A percentile compares a stretch with the other conserved stretches of the same genome.
These are phyloP conservation scores for Liriodendron chinense DNA, from an alignment of 164 flowering plant species.

Conservation along the genomic window DNA sequence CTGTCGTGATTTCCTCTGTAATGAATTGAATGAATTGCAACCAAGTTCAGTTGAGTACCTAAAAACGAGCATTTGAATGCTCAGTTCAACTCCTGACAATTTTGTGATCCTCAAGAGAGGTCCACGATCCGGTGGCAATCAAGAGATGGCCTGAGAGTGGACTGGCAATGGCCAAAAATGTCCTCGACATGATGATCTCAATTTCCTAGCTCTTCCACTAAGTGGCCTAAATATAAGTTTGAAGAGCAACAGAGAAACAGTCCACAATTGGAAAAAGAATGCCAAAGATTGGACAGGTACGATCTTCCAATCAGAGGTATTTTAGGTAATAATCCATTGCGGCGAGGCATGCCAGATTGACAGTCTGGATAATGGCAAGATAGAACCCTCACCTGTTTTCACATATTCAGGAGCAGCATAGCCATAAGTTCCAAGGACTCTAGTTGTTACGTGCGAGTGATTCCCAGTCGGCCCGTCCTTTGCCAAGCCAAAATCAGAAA, in stretches of 20 bases:
- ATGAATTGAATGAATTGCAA: background rate
- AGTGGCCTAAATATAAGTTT: too few relatives aligned
- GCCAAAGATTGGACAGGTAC: background rate
- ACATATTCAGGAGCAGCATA: background rate
- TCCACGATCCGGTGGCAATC: background rate
- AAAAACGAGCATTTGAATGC: too few relatives aligned
- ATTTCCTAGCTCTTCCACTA: too few relatives aligned
- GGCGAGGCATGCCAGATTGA: background rate
- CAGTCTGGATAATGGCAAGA: background rate
- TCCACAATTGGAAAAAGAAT: background rate
- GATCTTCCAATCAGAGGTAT: background rate
- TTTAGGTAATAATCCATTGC: background rate
- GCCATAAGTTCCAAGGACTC: background rate
- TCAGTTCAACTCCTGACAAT: background rate
- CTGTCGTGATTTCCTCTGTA: background rate
- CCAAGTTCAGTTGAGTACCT: background rate
- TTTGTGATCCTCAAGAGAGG: background rate
- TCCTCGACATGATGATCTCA: too few relatives aligned
- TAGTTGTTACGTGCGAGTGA: background rate
- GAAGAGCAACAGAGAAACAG: background rate
- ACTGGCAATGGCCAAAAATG: too few relatives aligned
- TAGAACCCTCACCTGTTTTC: background rate
- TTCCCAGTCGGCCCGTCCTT: background rate
- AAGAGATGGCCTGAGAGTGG: too few relatives aligned
- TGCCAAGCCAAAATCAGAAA: conserved; percentile 9